Base-by-base conservation (phyloP, 2,329 filamentous ascomycete genomes). In the Aschersonia sp. region DNA sequence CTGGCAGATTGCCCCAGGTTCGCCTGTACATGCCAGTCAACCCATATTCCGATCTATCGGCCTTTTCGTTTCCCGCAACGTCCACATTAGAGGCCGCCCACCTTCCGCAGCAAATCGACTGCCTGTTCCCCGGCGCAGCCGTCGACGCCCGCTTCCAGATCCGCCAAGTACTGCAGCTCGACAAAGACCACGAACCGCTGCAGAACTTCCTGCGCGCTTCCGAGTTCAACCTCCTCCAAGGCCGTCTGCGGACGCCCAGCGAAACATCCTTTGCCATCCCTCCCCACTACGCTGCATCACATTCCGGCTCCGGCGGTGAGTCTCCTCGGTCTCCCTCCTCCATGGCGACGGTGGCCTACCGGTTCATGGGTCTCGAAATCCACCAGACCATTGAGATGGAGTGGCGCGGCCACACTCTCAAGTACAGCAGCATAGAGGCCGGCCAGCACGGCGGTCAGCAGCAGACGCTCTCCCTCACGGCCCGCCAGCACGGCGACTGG, bases 291-390 rank as follows among this genome's bases (percentile, higher is more conserved):
- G 42, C 22, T n/a, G 4, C 7, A 29, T 14, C 7, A n/a, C 40
- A n/a, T 11, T 4, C 40, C 4, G 22, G 22, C 22, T 22, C 22
- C 22, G 22, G 22, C 22, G 3, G 22, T 22, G 22, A 22, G 22
- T 22, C 22, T 22, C 22, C 22, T 22, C 2, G 3, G 22, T 22
- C 22, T 22, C 22, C 22, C 22, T 22, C n/a, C n/a, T 29, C 31
- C 46, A 14, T 33, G 35, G 6, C 39, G 45, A 50, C 60, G 41
- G 43, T 65, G 4, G 50, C 55, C 10, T 68, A 66, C 54, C 48
- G 65, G 12, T 76, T 78, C 57, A 63, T 66, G 44, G 73, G 74
- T 6, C 63, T 76, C 2, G 74, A 79, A 54, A 63, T 78, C 40
- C 72, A 70, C 43, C 71, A 72, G 49, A 59, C 63, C 30, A 59